Evolutionary conservation across 2,329 filamentous ascomycete genomes (phyloP).

Genomic region (Fusarium paranaense): DNA sequence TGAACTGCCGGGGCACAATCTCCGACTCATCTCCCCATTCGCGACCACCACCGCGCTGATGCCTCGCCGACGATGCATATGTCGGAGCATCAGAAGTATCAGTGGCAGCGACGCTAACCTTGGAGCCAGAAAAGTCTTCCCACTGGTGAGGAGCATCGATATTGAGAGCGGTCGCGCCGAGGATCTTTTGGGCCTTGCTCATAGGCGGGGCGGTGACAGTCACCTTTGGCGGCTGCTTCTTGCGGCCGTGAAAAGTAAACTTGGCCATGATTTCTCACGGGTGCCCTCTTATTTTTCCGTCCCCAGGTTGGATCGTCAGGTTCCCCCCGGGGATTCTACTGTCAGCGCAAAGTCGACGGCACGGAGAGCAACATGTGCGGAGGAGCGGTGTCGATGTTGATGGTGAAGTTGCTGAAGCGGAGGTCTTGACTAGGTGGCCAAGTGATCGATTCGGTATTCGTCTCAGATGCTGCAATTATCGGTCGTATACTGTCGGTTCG

Average conservation of each 20-base stretch:
- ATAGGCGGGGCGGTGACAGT: slow-evolving; percentile 43
- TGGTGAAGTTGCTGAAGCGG: background rate
- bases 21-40: slow-evolving; percentile 46
- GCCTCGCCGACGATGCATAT: slow-evolving; percentile 21
- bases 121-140: slow-evolving; percentile 40
- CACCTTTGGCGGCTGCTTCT: slow-evolving; percentile 45
- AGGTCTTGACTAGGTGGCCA: background rate
- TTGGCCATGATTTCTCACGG: slow-evolving; percentile 40
- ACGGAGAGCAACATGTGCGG: slow-evolving; percentile 40
- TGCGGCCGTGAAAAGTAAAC: slow-evolving; percentile 45
- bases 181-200: slow-evolving; percentile 45
- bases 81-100: slow-evolving; percentile 24
- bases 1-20: slow-evolving; percentile 40
- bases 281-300: slow-evolving; percentile 15
- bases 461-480: background rate
- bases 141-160: slow-evolving; percentile 36
- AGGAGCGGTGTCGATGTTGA: slow-evolving; percentile 17
- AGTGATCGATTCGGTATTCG: background rate
- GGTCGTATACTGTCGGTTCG: slow-evolving; percentile 10
- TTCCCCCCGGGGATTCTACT: slow-evolving; percentile 36
- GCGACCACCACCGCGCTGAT: slow-evolving; percentile 22
- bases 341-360: slow-evolving; percentile 34
- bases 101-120: slow-evolving; percentile 31
- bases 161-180: slow-evolving; percentile 41
- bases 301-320: slow-evolving; percentile 20